Conservation (phyloP, 352 stramenopile genomes). For the Globisporangium acanthophoron region DNA sequence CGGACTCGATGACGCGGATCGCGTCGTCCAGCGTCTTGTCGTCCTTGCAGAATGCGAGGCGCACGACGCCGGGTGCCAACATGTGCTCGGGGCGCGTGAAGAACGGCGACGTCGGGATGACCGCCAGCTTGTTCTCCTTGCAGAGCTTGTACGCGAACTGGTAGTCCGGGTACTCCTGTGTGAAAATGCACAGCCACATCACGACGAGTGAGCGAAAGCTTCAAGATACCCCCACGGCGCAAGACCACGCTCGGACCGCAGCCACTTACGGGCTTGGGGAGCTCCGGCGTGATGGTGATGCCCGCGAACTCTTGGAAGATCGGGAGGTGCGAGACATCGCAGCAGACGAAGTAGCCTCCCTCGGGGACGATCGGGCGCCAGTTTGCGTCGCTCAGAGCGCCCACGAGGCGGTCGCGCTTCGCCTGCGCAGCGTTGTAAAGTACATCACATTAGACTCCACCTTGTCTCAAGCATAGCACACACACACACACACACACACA, state of each 20-base stretch:
- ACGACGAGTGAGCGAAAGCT: background rate
- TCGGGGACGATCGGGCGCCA: constrained; percentile 91
- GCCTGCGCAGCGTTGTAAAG: constrained; percentile 21
- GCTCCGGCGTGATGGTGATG: constrained; percentile 40
- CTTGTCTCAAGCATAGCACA: background rate
- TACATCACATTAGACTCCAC: background rate
- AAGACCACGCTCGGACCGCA: too few species aligned
- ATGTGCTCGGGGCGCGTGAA: constrained; percentile 84
- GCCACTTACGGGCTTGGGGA: constrained; percentile 54
- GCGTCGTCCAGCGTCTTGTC: constrained; percentile 90
- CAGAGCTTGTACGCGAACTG: constrained; percentile 90
- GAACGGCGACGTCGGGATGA: constrained; percentile 94
- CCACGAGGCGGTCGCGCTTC: constrained; percentile 85
- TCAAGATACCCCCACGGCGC: too few species aligned
- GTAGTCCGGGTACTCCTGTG: constrained; percentile 83
- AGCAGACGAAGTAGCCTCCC: constrained; percentile 95
- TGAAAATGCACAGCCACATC: too few species aligned
- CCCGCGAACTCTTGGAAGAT: constrained; percentile 70
- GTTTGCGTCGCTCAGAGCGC: constrained; percentile 67
- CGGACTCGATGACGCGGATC: constrained; percentile 67
- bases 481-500: background rate
- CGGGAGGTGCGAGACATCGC: constrained; percentile 62
- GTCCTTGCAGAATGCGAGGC: constrained; percentile 97
- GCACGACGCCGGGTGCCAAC: constrained; percentile 68
- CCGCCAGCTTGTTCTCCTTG: constrained; percentile 85